phyloP scores from a whole-genome alignment of 345 rosid genomes.

The Citrus medica region DNA sequence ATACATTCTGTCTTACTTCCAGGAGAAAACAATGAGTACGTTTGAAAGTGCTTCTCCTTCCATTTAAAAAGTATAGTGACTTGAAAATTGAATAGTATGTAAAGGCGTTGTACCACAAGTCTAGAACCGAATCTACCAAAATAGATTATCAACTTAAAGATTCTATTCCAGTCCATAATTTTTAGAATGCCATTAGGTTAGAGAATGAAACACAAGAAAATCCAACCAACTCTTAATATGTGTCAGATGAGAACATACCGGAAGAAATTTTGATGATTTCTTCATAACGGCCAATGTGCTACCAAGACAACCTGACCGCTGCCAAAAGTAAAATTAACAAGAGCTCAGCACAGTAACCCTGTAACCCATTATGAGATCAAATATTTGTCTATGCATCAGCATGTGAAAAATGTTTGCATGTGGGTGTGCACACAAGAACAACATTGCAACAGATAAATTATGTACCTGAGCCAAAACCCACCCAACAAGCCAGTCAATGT shows the following conservation, averaged over 20 bases:
- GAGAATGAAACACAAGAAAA: not conserved
- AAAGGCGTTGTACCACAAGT: not conserved
- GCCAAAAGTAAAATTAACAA: conserved; percentile 27
- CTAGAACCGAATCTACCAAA: not conserved
- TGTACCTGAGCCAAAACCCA: conserved; percentile 93
- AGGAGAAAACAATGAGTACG: not conserved
- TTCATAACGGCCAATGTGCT: conserved; percentile 92
- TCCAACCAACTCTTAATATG: not conserved
- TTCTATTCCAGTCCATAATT: not conserved
- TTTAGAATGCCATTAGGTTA: not conserved
- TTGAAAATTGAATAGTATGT: not conserved
- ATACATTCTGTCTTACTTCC: not conserved
- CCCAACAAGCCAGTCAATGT: conserved; percentile 97
- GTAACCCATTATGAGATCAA: not conserved
- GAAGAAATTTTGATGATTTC: conserved; percentile 88
- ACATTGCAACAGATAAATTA: conserved; percentile 4
- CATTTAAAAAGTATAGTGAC: not conserved
- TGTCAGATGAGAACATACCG: conserved; percentile 47
- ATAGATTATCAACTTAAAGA: not conserved
- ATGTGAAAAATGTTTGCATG: not conserved
- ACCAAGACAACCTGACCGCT: conserved; percentile 96
- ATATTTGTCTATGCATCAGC: not conserved
- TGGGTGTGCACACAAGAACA: not conserved
- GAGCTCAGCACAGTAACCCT: conserved; percentile 17
- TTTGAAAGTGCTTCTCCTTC: not conserved